These are phyloP conservation scores for Tylopilus felleus DNA, from an alignment of 768 basidiomycete genomes.

Conservation along the genomic window DNA sequence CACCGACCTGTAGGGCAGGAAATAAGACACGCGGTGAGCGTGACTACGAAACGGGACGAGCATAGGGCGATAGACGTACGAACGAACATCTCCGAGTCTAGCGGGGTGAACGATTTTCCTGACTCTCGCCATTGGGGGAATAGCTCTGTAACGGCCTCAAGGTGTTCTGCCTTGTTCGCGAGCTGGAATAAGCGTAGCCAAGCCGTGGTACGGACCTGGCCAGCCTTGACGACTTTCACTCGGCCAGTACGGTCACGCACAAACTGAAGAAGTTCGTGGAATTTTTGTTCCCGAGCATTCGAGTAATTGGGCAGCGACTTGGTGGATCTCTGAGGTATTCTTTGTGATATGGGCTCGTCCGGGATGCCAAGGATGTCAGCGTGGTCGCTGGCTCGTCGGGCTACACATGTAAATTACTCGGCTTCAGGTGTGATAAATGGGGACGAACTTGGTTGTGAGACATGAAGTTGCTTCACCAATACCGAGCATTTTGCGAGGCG, in stretches of 20 bases:
- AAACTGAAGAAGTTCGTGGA: conserved; percentile 24
- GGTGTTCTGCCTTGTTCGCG: conserved; percentile 46
- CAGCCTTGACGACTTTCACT: conserved; percentile 27
- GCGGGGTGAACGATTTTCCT: conserved; percentile 36
- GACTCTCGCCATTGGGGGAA: conserved; percentile 51
- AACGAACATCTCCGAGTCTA: conserved; percentile 48
- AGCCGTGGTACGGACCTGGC: conserved; percentile 41
- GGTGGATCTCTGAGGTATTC: neutral
- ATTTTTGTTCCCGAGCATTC: conserved; percentile 20
- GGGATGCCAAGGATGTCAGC: conserved; percentile 12
- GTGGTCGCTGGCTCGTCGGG: conserved; percentile 7
- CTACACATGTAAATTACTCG: conserved; percentile 13
- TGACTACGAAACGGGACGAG: neutral
- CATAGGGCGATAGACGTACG: conserved; percentile 40
- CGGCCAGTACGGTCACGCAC: conserved; percentile 29
- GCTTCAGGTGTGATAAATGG: neutral
- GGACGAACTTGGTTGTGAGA: conserved; percentile 24
- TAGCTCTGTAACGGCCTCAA: conserved; percentile 43
- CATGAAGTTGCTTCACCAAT: conserved; percentile 14
- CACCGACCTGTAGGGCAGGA: conserved; percentile 51
- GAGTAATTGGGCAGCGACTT: neutral
- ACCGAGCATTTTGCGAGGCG: conserved; percentile 5
- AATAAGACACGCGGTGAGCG: neutral
- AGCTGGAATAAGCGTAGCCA: conserved; percentile 53
- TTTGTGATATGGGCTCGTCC: neutral